A percentile compares a stretch with the other conserved stretches of the same genome.
Conservation (phyloP, 2,329 filamentous ascomycete genomes). For the Penicillium sp. region DNA sequence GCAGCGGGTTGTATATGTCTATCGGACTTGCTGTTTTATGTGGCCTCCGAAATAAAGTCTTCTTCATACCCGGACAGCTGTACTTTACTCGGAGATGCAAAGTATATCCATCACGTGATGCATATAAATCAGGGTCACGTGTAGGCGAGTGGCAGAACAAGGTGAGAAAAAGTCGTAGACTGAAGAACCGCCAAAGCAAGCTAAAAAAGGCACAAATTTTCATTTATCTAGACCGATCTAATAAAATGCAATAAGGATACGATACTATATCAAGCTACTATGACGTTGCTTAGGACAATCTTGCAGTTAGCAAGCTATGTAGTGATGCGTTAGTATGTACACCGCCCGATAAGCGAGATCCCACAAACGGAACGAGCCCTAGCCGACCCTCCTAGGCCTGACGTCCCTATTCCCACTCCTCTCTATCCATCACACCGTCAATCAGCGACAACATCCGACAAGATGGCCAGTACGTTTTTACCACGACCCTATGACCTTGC, state of each 20-base stretch:
- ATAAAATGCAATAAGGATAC: neutral
- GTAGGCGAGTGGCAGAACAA: neutral
- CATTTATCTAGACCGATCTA: neutral
- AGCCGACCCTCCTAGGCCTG: slow-evolving; percentile 27
- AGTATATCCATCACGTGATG: slow-evolving; percentile 10
- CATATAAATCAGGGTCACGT: neutral
- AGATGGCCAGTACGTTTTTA: slow-evolving; percentile 40
- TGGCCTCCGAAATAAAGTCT: neutral
- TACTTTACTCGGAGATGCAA: neutral
- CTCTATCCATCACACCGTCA: slow-evolving; percentile 33
- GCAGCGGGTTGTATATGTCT: neutral
- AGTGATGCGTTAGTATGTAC: slow-evolving; percentile 15
- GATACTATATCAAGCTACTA: neutral
- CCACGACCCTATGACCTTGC: slow-evolving; percentile 2
- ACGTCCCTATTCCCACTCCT: slow-evolving; percentile 24
- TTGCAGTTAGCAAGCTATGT: neutral
- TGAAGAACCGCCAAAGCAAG: neutral
- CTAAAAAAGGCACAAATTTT: neutral
- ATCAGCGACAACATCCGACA: slow-evolving; percentile 37
- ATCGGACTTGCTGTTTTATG: neutral
- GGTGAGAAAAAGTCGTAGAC: neutral
- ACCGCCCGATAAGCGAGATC: slow-evolving; percentile 34
- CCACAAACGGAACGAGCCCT: slow-evolving; percentile 33
- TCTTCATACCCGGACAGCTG: neutral
- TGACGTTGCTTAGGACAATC: neutral